phyloP scores from a whole-genome alignment of 495 filamentous ascomycete genomes.

The Oidiodendron maius region DNA sequence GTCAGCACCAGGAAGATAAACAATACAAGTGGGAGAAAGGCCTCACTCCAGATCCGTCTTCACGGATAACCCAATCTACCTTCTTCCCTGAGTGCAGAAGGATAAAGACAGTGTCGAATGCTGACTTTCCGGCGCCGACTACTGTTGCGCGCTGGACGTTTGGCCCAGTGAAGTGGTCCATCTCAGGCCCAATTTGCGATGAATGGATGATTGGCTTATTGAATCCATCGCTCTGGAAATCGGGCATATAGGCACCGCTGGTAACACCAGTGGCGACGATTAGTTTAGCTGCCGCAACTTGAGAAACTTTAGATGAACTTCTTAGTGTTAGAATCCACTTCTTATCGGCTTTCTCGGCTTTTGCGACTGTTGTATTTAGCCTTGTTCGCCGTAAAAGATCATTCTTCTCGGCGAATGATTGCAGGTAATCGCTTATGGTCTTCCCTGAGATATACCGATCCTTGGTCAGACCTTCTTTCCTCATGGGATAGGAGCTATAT shows the following conservation, averaged over 20 bases:
- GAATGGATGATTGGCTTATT: slow-evolving; percentile 32
- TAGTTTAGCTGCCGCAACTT: background rate
- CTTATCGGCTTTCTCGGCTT: background rate
- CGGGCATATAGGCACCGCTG: background rate
- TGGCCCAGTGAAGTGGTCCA: slow-evolving; percentile 17
- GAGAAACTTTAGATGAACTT: background rate
- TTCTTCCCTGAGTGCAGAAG: slow-evolving; percentile 34
- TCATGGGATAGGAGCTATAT: background rate
- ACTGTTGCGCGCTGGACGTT: slow-evolving; percentile 30
- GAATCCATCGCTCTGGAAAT: slow-evolving; percentile 8
- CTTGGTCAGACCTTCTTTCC: background rate
- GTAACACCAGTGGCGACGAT: background rate
- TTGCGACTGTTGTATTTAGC: background rate
- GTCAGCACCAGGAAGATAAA: too few species aligned
- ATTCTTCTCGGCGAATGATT: background rate
- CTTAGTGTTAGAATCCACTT: background rate
- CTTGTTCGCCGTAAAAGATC: background rate
- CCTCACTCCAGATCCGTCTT: slow-evolving; percentile 30
- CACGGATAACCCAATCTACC: slow-evolving; percentile 40
- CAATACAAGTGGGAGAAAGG: too few species aligned
- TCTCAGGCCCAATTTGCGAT: slow-evolving; percentile 22
- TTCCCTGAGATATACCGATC: background rate
- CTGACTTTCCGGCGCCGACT: slow-evolving; percentile 40
- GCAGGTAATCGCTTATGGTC: background rate
- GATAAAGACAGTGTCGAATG: slow-evolving; percentile 38